Conservation (phyloP, 371 early-diverging fungal genomes). For the Lichtheimia corymbifera region DNA sequence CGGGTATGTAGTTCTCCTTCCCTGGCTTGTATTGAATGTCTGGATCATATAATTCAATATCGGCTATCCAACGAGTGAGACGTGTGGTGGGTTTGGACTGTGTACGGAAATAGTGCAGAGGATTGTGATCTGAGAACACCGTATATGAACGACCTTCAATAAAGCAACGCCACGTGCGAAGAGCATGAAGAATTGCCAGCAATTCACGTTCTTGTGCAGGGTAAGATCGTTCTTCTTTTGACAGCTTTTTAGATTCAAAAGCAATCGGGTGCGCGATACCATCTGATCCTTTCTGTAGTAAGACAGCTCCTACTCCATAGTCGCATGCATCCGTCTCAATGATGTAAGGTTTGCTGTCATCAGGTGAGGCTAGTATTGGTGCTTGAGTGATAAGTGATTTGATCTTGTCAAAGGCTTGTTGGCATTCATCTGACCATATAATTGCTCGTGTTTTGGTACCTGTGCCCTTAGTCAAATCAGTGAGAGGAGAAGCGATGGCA, state of each 20-base stretch:
- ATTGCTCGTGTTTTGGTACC: background rate
- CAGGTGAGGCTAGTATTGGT: conserved; percentile 16
- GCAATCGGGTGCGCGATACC: conserved; percentile 37
- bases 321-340: too few relatives aligned
- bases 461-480: background rate
- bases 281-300: conserved; percentile 20
- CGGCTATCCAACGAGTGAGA: conserved; percentile 15
- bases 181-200: conserved; percentile 31
- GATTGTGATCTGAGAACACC: conserved; percentile 27
- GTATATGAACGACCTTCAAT: conserved; percentile 22
- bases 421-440: conserved; percentile 5
- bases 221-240: conserved; percentile 11
- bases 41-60: conserved; percentile 22
- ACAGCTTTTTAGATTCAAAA: conserved; percentile 19
- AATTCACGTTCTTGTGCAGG: conserved; percentile 45
- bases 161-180: conserved; percentile 32
- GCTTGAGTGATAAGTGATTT: background rate
- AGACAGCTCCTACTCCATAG: conserved; percentile 30
- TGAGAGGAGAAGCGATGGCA: background rate
- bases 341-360: too few relatives aligned
- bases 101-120: conserved; percentile 20
- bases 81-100: conserved; percentile 1
- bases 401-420: conserved; percentile 11
- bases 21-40: conserved; percentile 28
- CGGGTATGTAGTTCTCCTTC: conserved; percentile 17